A percentile compares a stretch with the other conserved stretches of the same genome.
Conservation (phyloP, 192 early-diverging fungal genomes). For the Mortierella alpina region DNA sequence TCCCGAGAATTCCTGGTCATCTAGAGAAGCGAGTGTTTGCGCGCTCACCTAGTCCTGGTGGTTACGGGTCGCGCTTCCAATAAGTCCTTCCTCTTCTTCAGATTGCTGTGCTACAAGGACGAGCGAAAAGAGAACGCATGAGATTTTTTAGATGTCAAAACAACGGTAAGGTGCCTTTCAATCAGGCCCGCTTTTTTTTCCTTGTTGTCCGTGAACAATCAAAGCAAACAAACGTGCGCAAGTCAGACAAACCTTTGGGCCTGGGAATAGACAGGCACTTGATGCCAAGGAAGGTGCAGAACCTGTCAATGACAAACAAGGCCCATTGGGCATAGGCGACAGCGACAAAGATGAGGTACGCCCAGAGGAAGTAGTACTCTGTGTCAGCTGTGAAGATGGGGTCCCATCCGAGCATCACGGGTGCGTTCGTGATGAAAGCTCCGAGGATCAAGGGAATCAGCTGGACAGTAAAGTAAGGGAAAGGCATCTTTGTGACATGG, state of each 20-base stretch:
- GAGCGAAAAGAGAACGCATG: constrained; percentile 50
- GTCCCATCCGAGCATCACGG: constrained; percentile 58
- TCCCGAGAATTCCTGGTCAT: no score
- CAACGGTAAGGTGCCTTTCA: constrained; percentile 7
- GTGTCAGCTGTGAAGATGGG: constrained; percentile 74
- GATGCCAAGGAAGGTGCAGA: constrained; percentile 89
- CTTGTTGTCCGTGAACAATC: not conserved
- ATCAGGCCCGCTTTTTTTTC: not conserved
- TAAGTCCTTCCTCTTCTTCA: constrained; percentile 55
- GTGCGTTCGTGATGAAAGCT: constrained; percentile 73
- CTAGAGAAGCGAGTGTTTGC: not conserved
- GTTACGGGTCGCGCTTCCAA: constrained; percentile 34
- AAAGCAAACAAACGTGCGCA: constrained; percentile 1
- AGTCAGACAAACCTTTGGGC: constrained; percentile 42
- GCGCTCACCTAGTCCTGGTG: constrained; percentile 31
- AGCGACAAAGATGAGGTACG: constrained; percentile 76
- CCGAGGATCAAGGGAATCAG: constrained; percentile 80
- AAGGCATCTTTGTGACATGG: constrained; percentile 85
- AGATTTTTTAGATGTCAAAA: constrained; percentile 51
- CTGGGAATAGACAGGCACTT: constrained; percentile 83
- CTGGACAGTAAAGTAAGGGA: constrained; percentile 86
- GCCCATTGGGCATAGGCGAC: constrained; percentile 90
- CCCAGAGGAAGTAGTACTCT: constrained; percentile 78
- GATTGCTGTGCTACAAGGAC: constrained; percentile 54
- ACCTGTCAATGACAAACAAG: constrained; percentile 84